Conservation (phyloP, 1,284 basidiomycete genomes). For the Ganoderma meredithae region DNA sequence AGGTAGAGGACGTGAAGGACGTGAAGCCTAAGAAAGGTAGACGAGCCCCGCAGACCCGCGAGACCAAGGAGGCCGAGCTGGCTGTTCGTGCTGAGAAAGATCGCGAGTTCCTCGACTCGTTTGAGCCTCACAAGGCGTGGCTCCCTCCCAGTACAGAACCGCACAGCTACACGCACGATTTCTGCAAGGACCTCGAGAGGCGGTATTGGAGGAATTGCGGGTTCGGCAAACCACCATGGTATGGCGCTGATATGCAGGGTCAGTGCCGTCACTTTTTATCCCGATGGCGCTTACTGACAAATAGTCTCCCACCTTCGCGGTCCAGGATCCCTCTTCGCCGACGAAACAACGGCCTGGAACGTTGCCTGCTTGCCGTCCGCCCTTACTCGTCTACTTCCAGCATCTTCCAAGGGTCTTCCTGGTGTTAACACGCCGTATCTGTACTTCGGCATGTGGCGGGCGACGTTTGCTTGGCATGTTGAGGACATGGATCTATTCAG, state of each 20-base stretch:
- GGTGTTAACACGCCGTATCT: conserved; percentile 98
- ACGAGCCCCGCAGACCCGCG: conserved; percentile 53
- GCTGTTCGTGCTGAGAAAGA: conserved; percentile 65
- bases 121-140: conserved; percentile 79
- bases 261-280: conserved; percentile 31
- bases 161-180: conserved; percentile 84
- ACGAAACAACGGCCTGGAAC: conserved; percentile 89
- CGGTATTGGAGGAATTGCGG: conserved; percentile 94
- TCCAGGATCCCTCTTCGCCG: conserved; percentile 85
- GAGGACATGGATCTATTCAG: conserved; percentile 98
- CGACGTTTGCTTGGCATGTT: conserved; percentile 99
- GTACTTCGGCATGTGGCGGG: conserved; percentile 99
- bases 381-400: conserved; percentile 81
- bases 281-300: conserved; percentile 1
- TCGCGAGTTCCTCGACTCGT: conserved; percentile 69
- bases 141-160: conserved; percentile 74
- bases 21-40: conserved; percentile 51
- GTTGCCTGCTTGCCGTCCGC: conserved; percentile 91
- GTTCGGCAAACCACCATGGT: conserved; percentile 90
- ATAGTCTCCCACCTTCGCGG: conserved; percentile 3
- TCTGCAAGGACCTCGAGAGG: conserved; percentile 88
- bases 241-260: conserved; percentile 96
- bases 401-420: conserved; percentile 76
- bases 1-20: conserved; percentile 34
- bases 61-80: conserved; percentile 59